These are phyloP conservation scores for Rubroboletus satanas DNA, from an alignment of 768 basidiomycete genomes.

Conservation along the genomic window DNA sequence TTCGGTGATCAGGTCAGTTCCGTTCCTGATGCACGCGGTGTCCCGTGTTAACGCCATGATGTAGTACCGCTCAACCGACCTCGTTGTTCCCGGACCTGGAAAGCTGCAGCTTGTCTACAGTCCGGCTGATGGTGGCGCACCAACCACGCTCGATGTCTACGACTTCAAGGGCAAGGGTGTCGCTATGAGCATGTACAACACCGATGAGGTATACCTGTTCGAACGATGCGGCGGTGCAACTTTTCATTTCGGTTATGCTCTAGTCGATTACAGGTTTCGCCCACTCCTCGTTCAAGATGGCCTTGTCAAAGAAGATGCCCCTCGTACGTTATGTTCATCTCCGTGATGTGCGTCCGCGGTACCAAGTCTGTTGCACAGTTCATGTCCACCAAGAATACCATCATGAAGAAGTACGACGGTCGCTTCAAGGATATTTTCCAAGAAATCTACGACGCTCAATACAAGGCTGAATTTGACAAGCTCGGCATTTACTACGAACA, in stretches of 20 bases:
- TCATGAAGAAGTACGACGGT: conserved; percentile 96
- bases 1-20: conserved; percentile 84
- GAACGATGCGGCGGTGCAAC: not conserved
- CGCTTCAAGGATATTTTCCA: conserved; percentile 99
- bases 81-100: conserved; percentile 85
- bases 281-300: conserved; percentile 98
- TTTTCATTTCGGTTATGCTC: not conserved
- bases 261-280: conserved; percentile 94
- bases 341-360: not conserved
- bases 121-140: conserved; percentile 69
- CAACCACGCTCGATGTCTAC: conserved; percentile 76
- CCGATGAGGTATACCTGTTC: conserved; percentile 65
- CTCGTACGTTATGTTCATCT: conserved; percentile 42
- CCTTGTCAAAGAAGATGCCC: conserved; percentile 70
- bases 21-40: conserved; percentile 6
- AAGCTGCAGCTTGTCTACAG: conserved; percentile 92
- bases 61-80: conserved; percentile 92
- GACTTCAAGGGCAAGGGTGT: conserved; percentile 93
- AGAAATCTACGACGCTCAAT: conserved; percentile 84
- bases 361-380: conserved; percentile 45
- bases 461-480: conserved; percentile 67
- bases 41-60: conserved; percentile 2
- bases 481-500: conserved; percentile 89
- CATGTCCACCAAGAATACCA: conserved; percentile 98
- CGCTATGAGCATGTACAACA: conserved; percentile 98